phyloP scores from a whole-genome alignment of 2,329 filamentous ascomycete species.

The Penicillium janthinellum region DNA sequence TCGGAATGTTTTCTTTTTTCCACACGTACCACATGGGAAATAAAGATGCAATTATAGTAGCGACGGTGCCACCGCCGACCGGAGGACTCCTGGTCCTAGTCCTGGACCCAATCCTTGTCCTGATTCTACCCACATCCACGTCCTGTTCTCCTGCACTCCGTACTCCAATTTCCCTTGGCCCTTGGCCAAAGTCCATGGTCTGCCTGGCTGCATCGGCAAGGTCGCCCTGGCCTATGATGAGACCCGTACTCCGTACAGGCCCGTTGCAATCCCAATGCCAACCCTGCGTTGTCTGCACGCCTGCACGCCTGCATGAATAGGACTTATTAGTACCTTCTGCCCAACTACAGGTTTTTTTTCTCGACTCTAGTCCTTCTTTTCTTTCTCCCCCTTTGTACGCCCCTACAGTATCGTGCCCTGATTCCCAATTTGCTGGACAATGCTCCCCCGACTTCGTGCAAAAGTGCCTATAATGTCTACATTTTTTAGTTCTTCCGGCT shows the following conservation, averaged over 20 bases:
- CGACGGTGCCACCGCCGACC: background rate
- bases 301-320: background rate
- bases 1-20: background rate
- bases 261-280: slow-evolving; percentile 20
- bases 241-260: slow-evolving; percentile 24
- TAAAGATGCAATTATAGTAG: background rate
- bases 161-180: slow-evolving; percentile 3
- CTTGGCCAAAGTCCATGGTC: slow-evolving; percentile 3
- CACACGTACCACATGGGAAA: background rate
- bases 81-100: background rate
- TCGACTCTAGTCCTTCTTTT: slow-evolving; percentile 1
- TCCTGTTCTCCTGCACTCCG: slow-evolving; percentile 8
- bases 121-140: background rate
- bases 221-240: slow-evolving; percentile 21
- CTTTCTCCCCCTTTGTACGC: background rate
- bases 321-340: slow-evolving; percentile 3
- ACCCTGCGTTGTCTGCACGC: slow-evolving; percentile 9
- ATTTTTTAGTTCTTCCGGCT: slow-evolving; percentile 15
- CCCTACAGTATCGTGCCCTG: background rate
- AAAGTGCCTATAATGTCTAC: slow-evolving; percentile 13
- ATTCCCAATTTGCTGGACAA: background rate
- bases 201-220: slow-evolving; percentile 19
- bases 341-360: background rate
- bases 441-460: background rate
- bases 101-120: background rate